A percentile compares a stretch with the other conserved stretches of the same genome.
Evolutionary conservation across 225 moss, liverwort and hornwort genomes (phyloP).

Genomic region (Marchantia paleacea): DNA sequence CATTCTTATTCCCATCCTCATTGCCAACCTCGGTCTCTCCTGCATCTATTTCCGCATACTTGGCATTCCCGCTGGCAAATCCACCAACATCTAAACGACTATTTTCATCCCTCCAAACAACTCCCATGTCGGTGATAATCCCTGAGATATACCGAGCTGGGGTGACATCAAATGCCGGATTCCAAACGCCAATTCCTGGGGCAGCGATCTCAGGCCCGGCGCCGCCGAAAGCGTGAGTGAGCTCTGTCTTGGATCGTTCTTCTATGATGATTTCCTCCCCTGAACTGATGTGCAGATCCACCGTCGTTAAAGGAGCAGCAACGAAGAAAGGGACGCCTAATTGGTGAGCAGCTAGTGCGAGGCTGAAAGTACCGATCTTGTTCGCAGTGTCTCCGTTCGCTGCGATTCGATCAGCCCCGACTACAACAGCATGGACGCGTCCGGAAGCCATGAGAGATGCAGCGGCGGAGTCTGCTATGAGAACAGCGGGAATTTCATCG

Average conservation of each 20-base stretch:
- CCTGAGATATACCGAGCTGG: constrained; percentile 65
- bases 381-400: constrained; percentile 91
- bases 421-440: constrained; percentile 76
- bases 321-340: constrained; percentile 78
- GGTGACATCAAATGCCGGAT: constrained; percentile 92
- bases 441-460: constrained; percentile 65
- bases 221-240: constrained; percentile 85
- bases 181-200: constrained; percentile 79
- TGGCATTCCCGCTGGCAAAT: constrained; percentile 36
- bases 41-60: constrained; percentile 3
- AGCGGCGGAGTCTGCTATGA: constrained; percentile 92
- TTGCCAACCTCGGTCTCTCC: neutral
- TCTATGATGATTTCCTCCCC: constrained; percentile 83
- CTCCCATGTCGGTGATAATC: constrained; percentile 81
- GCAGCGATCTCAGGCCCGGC: constrained; percentile 69
- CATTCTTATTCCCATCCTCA: constrained; percentile 6
- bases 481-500: constrained; percentile 68
- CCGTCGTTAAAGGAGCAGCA: constrained; percentile 78
- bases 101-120: constrained; percentile 56
- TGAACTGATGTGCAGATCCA: constrained; percentile 60
- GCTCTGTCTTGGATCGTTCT: constrained; percentile 64
- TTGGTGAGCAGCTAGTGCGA: constrained; percentile 68
- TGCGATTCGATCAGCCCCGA: constrained; percentile 87
- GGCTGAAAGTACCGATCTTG: constrained; percentile 84
- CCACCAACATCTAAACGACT: constrained; percentile 58